A percentile compares a stretch with the other conserved stretches of the same genome.
These are phyloP conservation scores for Candida dubliniensis DNA, from an alignment of 1,139 yeast genomes.

Conservation along the genomic window DNA sequence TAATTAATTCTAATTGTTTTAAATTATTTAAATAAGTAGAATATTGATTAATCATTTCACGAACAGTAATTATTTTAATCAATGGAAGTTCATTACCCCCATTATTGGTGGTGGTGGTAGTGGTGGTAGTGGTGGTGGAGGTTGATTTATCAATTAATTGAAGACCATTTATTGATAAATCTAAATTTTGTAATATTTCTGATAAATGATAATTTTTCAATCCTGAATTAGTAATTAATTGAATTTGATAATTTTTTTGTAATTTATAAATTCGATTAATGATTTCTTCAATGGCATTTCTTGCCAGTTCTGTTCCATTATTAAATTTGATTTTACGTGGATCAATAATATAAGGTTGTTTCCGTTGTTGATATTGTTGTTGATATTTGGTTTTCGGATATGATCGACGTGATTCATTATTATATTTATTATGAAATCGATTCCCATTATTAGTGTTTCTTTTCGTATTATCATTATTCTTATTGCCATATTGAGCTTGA, in stretches of 20 bases:
- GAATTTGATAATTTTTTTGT: constrained; percentile 27
- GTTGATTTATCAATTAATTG: constrained; percentile 18
- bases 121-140: not conserved
- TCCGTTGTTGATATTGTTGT: not conserved
- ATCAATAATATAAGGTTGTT: not conserved
- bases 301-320: constrained; percentile 24
- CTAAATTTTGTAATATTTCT: constrained; percentile 30
- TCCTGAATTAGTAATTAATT: constrained; percentile 25
- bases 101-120: constrained; percentile 6
- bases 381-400: no score
- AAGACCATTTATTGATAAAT: constrained; percentile 33
- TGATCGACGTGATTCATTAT: no score
- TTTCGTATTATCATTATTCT: no score
- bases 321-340: not conserved
- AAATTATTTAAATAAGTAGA: constrained; percentile 33
- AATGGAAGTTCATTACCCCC: constrained; percentile 27
- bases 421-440: no score
- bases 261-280: constrained; percentile 27
- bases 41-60: constrained; percentile 37
- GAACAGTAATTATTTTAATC: constrained; percentile 26
- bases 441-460: no score
- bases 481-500: no score
- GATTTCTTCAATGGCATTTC: constrained; percentile 31
- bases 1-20: constrained; percentile 34
- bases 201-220: constrained; percentile 26